Evolutionary conservation across 108 stramenopile species (phyloP).

Genomic region (Nitzschia putrida): DNA sequence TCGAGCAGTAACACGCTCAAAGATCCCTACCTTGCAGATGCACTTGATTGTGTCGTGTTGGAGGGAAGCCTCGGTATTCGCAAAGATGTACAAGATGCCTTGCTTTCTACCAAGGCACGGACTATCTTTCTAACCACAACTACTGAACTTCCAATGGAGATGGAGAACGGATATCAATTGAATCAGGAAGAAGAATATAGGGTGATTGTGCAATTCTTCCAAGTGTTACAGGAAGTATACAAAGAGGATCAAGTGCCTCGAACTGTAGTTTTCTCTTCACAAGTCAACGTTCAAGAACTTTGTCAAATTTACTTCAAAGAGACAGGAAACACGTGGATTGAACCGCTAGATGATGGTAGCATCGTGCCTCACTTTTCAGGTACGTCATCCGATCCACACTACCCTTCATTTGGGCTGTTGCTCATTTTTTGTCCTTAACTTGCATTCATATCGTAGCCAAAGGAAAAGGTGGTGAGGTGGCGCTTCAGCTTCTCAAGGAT

Average conservation of each 20-base stretch:
- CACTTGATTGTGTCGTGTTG: slow-evolving; percentile 22
- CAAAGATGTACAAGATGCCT: slow-evolving; percentile 32
- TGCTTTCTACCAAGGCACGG: slow-evolving; percentile 27
- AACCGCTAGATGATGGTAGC: slow-evolving; percentile 64
- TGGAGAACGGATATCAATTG: slow-evolving; percentile 36
- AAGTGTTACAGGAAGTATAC: slow-evolving; percentile 40
- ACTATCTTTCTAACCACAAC: slow-evolving; percentile 60
- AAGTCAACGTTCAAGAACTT: slow-evolving; percentile 57
- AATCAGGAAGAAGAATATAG: slow-evolving; percentile 53
- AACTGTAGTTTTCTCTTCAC: slow-evolving; percentile 53
- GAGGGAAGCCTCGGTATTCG: slow-evolving; percentile 25
- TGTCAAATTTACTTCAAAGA: slow-evolving; percentile 25
- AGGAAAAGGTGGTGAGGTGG: slow-evolving; percentile 53
- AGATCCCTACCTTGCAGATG: slow-evolving; percentile 35
- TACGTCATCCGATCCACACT: background rate
- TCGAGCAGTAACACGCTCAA: slow-evolving; percentile 11
- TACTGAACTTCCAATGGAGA: slow-evolving; percentile 45
- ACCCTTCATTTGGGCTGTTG: background rate
- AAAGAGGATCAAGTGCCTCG: slow-evolving; percentile 37
- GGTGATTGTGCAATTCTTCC: slow-evolving; percentile 47
- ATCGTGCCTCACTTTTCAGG: slow-evolving; percentile 61
- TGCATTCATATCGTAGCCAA: slow-evolving; percentile 19
- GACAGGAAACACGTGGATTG: slow-evolving; percentile 32
- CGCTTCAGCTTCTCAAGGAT: slow-evolving; percentile 34
- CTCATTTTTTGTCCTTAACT: background rate